phyloP scores from a whole-genome alignment of 169 alveolate genomes.

The Cryptosporidium bovis region DNA sequence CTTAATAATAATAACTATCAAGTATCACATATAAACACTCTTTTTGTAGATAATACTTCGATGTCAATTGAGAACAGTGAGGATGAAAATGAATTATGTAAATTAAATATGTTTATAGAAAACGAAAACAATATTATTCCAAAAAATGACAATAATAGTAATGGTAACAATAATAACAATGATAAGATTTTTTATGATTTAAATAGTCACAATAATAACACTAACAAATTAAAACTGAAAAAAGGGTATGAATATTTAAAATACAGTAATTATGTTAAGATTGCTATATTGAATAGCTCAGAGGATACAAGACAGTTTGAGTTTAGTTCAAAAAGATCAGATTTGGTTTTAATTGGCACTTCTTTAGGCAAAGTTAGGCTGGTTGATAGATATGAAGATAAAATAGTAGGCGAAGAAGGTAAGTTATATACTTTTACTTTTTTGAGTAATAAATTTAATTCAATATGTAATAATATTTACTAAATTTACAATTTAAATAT shows the following conservation, averaged over 20 bases:
- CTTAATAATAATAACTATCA: too few species aligned
- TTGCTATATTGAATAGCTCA: constrained; percentile 36
- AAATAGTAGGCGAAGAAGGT: constrained; percentile 26
- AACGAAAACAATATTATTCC: too few species aligned
- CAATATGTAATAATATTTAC: background rate
- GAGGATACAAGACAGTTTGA: constrained; percentile 78
- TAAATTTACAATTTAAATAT: background rate
- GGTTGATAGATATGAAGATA: constrained; percentile 19
- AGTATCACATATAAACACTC: too few species aligned
- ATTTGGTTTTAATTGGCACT: constrained; percentile 75
- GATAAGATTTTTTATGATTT: too few species aligned
- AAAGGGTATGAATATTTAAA: background rate
- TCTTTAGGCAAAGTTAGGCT: constrained; percentile 72
- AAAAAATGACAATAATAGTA: background rate
- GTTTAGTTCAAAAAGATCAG: constrained; percentile 66
- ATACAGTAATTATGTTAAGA: constrained; percentile 7
- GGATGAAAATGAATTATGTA: too few species aligned
- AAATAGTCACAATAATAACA: too few species aligned
- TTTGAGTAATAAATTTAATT: background rate
- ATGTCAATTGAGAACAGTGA: too few species aligned
- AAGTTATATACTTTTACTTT: background rate
- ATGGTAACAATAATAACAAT: too few species aligned
- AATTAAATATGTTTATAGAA: too few species aligned
- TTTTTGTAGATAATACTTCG: too few species aligned
- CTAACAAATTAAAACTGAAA: background rate